Conservation (phyloP, 2,329 filamentous ascomycete genomes). For the Xylariaceae sp. region DNA sequence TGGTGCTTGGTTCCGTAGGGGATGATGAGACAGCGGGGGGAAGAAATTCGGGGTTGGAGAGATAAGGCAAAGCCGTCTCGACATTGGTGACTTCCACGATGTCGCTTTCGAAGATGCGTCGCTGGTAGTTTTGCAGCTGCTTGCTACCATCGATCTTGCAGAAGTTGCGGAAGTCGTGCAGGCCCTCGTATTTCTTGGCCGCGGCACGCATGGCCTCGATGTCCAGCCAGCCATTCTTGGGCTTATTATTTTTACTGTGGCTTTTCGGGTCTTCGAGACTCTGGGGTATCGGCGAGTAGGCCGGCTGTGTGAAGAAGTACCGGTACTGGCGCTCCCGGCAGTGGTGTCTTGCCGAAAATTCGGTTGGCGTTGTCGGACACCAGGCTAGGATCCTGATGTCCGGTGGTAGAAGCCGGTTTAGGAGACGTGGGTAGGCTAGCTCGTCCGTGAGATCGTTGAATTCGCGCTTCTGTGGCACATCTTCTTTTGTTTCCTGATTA, state of each 20-base stretch:
- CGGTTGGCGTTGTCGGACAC: conserved; percentile 80
- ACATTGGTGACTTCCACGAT: conserved; percentile 72
- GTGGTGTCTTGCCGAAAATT: conserved; percentile 90
- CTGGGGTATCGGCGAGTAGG: conserved; percentile 73
- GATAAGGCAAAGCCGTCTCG: conserved; percentile 62
- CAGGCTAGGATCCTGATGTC: conserved; percentile 93
- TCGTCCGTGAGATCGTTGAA: conserved; percentile 80
- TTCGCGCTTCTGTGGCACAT: conserved; percentile 35
- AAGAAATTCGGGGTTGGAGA: conserved; percentile 55
- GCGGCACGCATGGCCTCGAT: conserved; percentile 85
- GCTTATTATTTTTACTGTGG: conserved; percentile 34
- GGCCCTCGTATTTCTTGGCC: conserved; percentile 78
- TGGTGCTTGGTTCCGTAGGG: conserved; percentile 4
- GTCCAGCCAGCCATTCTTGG: conserved; percentile 80
- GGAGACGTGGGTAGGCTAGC: conserved; percentile 78
- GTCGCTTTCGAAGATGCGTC: conserved; percentile 80
- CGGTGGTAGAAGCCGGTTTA: conserved; percentile 86
- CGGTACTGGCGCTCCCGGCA: conserved; percentile 91
- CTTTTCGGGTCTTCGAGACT: conserved; percentile 53
- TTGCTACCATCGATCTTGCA: conserved; percentile 93
- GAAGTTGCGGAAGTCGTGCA: conserved; percentile 95
- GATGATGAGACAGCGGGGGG: conserved; percentile 35
- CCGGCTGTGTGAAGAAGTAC: conserved; percentile 97
- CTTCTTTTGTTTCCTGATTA: conserved; percentile 20
- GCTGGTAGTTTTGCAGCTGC: conserved; percentile 82